Base-by-base conservation (phyloP, 768 basidiomycete species). In the Rhizopogon vulgaris region DNA sequence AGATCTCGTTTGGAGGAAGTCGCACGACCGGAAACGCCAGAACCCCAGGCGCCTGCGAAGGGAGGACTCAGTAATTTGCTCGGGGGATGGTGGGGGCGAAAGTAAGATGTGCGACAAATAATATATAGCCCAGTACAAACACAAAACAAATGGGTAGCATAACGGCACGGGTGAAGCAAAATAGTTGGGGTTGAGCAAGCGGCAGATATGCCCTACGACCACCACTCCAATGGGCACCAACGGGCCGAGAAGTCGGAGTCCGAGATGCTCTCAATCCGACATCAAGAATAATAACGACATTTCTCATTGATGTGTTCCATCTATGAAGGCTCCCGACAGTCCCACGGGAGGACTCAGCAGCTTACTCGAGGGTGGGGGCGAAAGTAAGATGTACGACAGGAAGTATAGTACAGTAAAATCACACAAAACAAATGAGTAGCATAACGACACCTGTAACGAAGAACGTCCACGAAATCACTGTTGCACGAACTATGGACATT, bases 81-180 rank as follows among this genome's bases (percentile, higher is more conserved):
- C 24, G 89, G 89, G 24, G 89, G 87, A 4, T 92, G 90, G 90
- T 91, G 89, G 90, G 54, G 46, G 18, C 32, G 25, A 28, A 54
- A 52, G 34, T 55, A 28, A 9, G 4, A 61, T 10, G 51, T 59
- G 61, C 2, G 60, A 27, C 24, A 37, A 25, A 14, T 37, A 41
- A 30, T 30, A 30, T 10, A 30, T 8, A 30, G 28, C 1, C 7
- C 28, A 30, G 28, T 30, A 10, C 28, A 30, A 30, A 10, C 8
- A 30, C 28, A 30, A 30, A 30, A 30, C 28, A 30, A 30, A 30
- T 10, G 28, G 9, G 28, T 30, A 30, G 28, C 28, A 28, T 28
- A 28, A 28, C 28, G n/a, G n/a, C n/a, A n/a, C n/a, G n/a, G n/a
- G n/a, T n/a, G n/a, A n/a, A n/a, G n/a, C n/a, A n/a, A n/a, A n/a